Conservation (phyloP, 345 rosid species). For the Populus pruinosa region DNA sequence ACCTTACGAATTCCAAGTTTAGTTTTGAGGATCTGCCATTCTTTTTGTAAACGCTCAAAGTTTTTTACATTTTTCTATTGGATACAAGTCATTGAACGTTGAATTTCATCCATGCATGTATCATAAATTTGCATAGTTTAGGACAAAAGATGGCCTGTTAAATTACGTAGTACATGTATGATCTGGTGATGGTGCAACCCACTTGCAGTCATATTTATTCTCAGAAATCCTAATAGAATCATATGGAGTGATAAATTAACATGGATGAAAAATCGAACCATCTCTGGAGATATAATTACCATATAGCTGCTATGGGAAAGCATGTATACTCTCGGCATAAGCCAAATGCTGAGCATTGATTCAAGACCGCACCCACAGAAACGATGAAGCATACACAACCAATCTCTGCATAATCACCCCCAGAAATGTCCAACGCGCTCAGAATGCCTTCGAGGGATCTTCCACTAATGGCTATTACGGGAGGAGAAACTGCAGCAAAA, state of each 20-base stretch:
- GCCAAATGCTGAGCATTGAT: neutral
- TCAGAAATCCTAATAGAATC: neutral
- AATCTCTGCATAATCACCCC: neutral
- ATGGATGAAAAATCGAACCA: neutral
- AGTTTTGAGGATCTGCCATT: too few species aligned
- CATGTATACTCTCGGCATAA: neutral
- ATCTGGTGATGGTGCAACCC: too few species aligned
- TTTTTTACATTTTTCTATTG: too few species aligned
- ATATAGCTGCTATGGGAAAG: neutral
- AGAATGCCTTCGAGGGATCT: neutral
- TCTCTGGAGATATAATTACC: neutral
- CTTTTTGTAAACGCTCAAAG: too few species aligned
- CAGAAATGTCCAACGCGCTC: neutral
- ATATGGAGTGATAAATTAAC: neutral
- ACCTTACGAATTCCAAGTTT: too few species aligned
- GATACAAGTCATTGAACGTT: too few species aligned
- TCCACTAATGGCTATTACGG: neutral
- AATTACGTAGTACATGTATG: too few species aligned
- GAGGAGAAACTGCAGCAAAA: neutral
- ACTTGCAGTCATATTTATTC: too few species aligned
- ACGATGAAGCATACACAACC: neutral
- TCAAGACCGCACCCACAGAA: neutral
- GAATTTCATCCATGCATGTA: too few species aligned
- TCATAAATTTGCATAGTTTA: too few species aligned
- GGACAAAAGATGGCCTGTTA: too few species aligned